Conservation (phyloP, 228 moss, liverwort and hornwort genomes). For the Sphagnum fallax region DNA sequence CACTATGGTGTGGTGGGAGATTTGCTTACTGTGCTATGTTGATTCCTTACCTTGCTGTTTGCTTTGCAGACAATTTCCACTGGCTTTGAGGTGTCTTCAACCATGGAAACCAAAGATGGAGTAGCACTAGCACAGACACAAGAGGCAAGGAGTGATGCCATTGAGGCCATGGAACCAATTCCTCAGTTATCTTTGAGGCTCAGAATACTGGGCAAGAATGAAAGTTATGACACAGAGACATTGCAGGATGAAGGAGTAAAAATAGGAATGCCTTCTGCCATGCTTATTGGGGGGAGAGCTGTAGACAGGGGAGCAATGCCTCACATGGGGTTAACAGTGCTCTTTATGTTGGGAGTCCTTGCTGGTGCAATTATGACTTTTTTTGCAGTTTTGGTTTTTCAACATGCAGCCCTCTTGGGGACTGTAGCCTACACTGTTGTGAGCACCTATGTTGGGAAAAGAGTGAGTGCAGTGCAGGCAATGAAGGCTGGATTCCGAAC, state of each 20-base stretch:
- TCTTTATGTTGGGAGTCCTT: conserved; percentile 44
- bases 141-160: conserved; percentile 2
- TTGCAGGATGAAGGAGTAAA: conserved; percentile 35
- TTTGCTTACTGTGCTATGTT: too few relatives aligned
- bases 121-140: conserved; percentile 3
- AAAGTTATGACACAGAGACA: conserved; percentile 24
- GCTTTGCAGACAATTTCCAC: conserved; percentile 16
- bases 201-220: conserved; percentile 39
- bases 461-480: conserved; percentile 34
- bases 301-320: conserved; percentile 39
- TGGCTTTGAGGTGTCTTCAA: conserved; percentile 15
- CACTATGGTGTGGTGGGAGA: too few relatives aligned
- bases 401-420: conserved; percentile 53
- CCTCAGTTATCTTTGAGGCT: conserved; percentile 32
- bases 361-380: conserved; percentile 34
- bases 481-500: conserved; percentile 39
- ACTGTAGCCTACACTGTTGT: conserved; percentile 49
- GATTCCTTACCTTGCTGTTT: neutral
- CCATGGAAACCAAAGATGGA: conserved; percentile 6
- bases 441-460: conserved; percentile 43
- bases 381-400: conserved; percentile 42
- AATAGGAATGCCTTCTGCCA: conserved; percentile 38
- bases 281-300: conserved; percentile 43
- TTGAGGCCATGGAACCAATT: conserved; percentile 22
- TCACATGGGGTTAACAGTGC: conserved; percentile 35